Evolutionary conservation across 805 yeast species (phyloP), one percentile per base, ranked within the genome.

Genomic region (Suhomyces pyralidae): DNA sequence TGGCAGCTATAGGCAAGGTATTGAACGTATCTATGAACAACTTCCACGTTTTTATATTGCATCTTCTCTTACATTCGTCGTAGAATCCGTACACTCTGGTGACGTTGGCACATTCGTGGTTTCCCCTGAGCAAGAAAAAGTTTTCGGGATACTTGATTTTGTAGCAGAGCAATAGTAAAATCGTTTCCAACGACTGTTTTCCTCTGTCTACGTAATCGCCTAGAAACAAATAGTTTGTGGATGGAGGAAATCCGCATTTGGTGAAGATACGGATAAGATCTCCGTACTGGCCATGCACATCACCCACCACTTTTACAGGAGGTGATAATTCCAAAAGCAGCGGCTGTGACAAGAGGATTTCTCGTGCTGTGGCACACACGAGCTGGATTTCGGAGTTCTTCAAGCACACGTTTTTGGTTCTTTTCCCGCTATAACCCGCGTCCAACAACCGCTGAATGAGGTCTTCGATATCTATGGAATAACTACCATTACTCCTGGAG

Each of bases 201-300:
- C 99, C 99, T 59, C 99, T 81, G 73, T 94, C 99, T 46, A 94
- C 99, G 69, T 94, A 94, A 72, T 94, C 99, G 26, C 99, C 99
- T 46, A 94, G 71, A 62, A 94, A 93, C 59, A 94, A 74, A 70
- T 91, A 94, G 69, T 94, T 94, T 12, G 97, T 83, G 56, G 87
- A 81, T 1, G 98, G 98, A 5, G 99, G 99, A 71, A 93, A 90
- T 20, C 99, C 99, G 74, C 98, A 92, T 74, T 91, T 87, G 52
- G 96, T 90, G 71, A 94, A 90, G 54, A 94, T 80, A 59, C 99
- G 82, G 58, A 94, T 83, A 56, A 94, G 77, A 71, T 94, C 99
- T 49, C 88, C 88, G 67, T 86, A 94, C 70, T 94, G 99, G 28
- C 99, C 99, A 70, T 94, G 99, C 28, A 94, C 96, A 67, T 94